phyloP scores from a whole-genome alignment of 805 yeast genomes.

The Saccharomycopsis fermentans region DNA sequence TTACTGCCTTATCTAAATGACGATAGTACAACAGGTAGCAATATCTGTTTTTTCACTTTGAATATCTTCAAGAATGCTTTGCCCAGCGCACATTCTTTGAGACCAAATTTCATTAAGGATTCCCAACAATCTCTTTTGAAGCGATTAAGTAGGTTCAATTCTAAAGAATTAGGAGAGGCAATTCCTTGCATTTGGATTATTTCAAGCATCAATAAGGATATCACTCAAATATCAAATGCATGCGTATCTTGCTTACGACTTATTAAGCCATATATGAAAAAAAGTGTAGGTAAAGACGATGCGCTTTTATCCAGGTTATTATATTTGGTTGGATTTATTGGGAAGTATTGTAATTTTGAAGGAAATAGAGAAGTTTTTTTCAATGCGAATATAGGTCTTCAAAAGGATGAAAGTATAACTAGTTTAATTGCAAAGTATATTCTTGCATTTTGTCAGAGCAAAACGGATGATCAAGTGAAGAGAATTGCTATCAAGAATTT shows the following conservation, averaged over 20 bases:
- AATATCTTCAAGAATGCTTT: conserved; percentile 44
- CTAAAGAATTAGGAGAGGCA: conserved; percentile 59
- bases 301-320: conserved; percentile 45
- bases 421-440: conserved; percentile 51
- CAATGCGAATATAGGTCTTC: conserved; percentile 31
- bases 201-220: conserved; percentile 36
- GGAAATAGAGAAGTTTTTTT: conserved; percentile 31
- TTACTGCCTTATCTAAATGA: conserved; percentile 56
- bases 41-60: conserved; percentile 39
- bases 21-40: conserved; percentile 31
- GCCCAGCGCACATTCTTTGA: conserved; percentile 33
- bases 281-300: conserved; percentile 22
- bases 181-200: conserved; percentile 59
- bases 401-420: conserved; percentile 42
- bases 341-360: conserved; percentile 57
- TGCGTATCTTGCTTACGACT: conserved; percentile 49
- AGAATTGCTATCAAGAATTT: conserved; percentile 48
- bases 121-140: conserved; percentile 44
- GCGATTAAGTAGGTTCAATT: conserved; percentile 49
- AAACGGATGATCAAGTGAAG: conserved; percentile 29
- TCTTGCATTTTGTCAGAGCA: conserved; percentile 39
- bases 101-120: conserved; percentile 39
- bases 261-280: conserved; percentile 35
- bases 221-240: conserved; percentile 46
- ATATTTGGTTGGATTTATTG: conserved; percentile 60